phyloP scores from a whole-genome alignment of 176 grass and related monocot genomes.

The Canna indica region DNA sequence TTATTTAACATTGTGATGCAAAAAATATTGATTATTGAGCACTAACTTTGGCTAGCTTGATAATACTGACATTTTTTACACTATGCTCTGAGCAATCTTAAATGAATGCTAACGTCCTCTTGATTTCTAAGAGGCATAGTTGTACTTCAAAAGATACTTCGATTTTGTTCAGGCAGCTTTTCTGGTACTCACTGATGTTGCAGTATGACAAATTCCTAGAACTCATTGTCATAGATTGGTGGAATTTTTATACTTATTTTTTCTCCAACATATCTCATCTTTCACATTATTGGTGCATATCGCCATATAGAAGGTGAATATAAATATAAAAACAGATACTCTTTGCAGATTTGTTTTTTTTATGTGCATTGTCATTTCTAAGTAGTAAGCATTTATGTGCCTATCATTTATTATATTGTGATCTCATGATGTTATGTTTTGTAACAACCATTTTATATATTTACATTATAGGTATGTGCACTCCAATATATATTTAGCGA shows the following conservation, averaged over 20 bases:
- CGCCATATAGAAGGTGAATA: background rate
- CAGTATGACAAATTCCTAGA: background rate
- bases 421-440: background rate
- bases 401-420: background rate
- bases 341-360: background rate
- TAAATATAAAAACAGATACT: background rate
- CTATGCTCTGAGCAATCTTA: background rate
- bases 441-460: background rate
- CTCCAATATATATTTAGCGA: too few species aligned
- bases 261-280: too few species aligned
- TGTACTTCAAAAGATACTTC: too few species aligned
- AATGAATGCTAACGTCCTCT: background rate
- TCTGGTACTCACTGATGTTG: background rate
- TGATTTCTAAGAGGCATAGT: background rate
- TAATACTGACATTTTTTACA: background rate
- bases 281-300: background rate
- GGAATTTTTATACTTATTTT: background rate
- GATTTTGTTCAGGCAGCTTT: background rate
- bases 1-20: background rate
- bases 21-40: background rate
- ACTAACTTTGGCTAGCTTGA: background rate
- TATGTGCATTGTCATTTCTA: background rate
- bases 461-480: background rate
- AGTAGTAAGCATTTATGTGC: background rate
- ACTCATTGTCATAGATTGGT: background rate